These are phyloP conservation scores for Guillardia theta DNA, from an alignment of 78 protist genomes.

Conservation along the genomic window DNA sequence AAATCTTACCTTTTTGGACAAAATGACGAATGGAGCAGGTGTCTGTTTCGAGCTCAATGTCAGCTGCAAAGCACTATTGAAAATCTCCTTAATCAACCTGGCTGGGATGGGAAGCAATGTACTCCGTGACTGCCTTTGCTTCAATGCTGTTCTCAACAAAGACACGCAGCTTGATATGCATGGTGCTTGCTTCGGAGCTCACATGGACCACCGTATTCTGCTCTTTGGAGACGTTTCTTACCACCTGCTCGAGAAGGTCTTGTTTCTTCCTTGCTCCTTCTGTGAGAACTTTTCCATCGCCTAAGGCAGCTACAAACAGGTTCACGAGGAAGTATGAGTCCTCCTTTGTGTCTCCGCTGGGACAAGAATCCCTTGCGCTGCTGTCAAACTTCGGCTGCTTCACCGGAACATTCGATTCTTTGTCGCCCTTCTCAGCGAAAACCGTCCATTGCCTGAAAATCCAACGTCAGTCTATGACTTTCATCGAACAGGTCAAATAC, in stretches of 20 bases:
- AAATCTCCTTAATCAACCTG: too few species aligned
- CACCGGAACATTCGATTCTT: too few species aligned
- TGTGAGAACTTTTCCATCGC: not conserved
- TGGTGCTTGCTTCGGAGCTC: not conserved
- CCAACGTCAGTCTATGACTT: too few species aligned
- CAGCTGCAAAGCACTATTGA: too few species aligned
- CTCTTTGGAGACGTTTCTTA: not conserved
- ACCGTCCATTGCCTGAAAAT: too few species aligned
- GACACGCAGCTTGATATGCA: not conserved
- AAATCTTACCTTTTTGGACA: not conserved
- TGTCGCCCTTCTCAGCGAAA: too few species aligned
- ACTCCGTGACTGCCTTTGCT: not conserved
- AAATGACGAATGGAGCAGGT: not conserved
- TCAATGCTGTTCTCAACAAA: not conserved
- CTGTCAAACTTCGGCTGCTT: too few species aligned
- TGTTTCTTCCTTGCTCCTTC: not conserved
- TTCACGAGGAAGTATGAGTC: not conserved
- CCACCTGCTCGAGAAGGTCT: not conserved
- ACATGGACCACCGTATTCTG: not conserved
- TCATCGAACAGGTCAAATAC: too few species aligned
- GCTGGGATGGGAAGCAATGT: not conserved
- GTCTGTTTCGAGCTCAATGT: too few species aligned
- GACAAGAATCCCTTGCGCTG: too few species aligned
- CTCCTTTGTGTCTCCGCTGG: too few species aligned
- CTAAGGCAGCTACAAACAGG: not conserved